Base-by-base conservation (phyloP, 306 rosid genomes). In the Cicer bijugum region DNA sequence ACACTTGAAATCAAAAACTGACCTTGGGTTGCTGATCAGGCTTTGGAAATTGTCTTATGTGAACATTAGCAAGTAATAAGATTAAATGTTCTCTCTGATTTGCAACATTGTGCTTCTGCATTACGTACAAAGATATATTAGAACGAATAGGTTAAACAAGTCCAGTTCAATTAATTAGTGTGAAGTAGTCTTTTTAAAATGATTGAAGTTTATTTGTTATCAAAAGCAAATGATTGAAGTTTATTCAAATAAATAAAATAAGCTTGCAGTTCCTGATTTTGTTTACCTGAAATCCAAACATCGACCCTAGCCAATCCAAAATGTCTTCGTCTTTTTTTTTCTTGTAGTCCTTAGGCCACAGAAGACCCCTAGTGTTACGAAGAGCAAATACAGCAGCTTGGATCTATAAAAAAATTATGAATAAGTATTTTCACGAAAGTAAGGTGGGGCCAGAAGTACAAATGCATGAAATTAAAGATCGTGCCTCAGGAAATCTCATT, bases 21-120 rank as follows among this genome's bases (percentile, higher is more conserved):
- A 94, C 99, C 99, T 91, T 94, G 16, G 99, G 99, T 74, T 94
- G 99, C 74, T 94, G 99, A 87, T 91, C 99, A 73, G 97, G 94
- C 83, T 90, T 91, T 0, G 97, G 99, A 84, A 94, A 86, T 67
- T 89, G 99, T 60, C 99, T 84, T 75, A 90, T 90, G 84, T 94
- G 99, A 79, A 94, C 99, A 80, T 94, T 94, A 70, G 99, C 99
- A 71, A 94, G 96, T 72, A 94, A 76, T 71, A 94, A 82, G 73
- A 94, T 90, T 75, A 94, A 90, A 81, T 94, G 99, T 82, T 94
- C 99, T 75, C 99, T 86, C 86, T 94, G 99, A 86, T 94, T 94
- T 62, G 97, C 91, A 78, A 94, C 99, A 81, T 80, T 94, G 79
- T 90, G 93, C 69, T 90, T 90, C 99, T 94, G 95, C 80, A 86